These are phyloP conservation scores for Clitoria ternatea DNA, from an alignment of 306 rosid species.

Conservation along the genomic window DNA sequence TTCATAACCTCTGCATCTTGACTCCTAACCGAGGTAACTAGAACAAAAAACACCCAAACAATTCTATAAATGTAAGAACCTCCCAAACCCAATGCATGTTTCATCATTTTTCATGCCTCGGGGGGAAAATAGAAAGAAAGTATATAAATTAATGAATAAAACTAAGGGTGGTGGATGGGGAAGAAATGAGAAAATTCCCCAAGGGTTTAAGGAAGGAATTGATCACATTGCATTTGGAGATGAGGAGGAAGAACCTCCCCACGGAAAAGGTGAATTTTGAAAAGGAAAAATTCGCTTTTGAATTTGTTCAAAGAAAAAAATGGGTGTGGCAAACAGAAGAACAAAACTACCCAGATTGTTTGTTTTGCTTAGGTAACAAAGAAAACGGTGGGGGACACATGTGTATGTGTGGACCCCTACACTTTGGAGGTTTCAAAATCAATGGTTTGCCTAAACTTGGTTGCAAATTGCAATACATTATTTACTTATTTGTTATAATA, in stretches of 20 bases:
- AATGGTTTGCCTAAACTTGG: constrained; percentile 25
- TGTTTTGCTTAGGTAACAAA: not conserved
- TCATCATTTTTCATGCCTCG: constrained; percentile 17
- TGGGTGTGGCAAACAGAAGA: not conserved
- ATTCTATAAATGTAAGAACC: not conserved
- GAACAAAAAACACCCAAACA: not conserved
- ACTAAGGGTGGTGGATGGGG: not conserved
- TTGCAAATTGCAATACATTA: not conserved
- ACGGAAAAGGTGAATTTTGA: not conserved
- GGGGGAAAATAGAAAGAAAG: not conserved
- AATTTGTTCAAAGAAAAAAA: not conserved
- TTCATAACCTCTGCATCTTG: constrained; percentile 52
- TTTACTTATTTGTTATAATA: too few relatives aligned
- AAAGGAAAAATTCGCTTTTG: not conserved
- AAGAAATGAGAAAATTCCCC: not conserved
- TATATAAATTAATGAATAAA: not conserved
- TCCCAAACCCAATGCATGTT: constrained; percentile 30
- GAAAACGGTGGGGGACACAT: not conserved
- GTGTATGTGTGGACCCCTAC: not conserved
- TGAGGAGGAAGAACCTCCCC: not conserved
- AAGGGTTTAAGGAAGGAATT: constrained; percentile 11
- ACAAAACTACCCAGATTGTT: not conserved
- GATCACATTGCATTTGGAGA: not conserved
- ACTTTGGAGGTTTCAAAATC: constrained; percentile 1
- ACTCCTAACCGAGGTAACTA: not conserved